Evolutionary conservation across 345 rosid genomes (phyloP).

Genomic region (Lepidium aucheri): DNA sequence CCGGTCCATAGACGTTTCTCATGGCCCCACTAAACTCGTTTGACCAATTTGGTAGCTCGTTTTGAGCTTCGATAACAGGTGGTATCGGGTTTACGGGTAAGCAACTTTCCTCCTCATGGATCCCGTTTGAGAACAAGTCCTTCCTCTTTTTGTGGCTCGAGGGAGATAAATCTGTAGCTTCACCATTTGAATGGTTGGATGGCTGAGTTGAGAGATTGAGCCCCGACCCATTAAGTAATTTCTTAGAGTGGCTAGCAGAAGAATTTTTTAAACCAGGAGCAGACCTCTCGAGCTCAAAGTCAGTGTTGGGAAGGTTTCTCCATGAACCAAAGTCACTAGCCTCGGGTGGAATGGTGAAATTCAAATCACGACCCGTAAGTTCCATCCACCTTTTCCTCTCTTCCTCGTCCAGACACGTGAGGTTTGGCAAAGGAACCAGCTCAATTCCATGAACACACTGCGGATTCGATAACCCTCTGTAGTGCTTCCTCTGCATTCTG

Average conservation of each 20-base stretch:
- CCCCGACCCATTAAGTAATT: conserved; percentile 76
- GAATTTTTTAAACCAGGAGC: conserved; percentile 43
- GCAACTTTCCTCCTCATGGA: conserved; percentile 48
- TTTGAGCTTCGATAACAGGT: conserved; percentile 48
- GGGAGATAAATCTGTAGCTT: conserved; percentile 61
- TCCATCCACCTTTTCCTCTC: conserved; percentile 88
- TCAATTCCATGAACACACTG: conserved; percentile 95
- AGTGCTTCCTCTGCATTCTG: conserved; percentile 96
- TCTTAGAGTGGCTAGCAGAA: conserved; percentile 52
- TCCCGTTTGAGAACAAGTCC: conserved; percentile 58
- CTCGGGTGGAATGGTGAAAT: conserved; percentile 64
- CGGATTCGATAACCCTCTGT: conserved; percentile 92
- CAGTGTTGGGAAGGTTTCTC: conserved; percentile 90
- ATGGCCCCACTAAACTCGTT: conserved; percentile 76
- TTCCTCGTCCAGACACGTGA: conserved; percentile 69
- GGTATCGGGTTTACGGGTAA: conserved; percentile 38
- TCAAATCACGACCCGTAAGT: conserved; percentile 84
- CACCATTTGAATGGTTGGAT: conserved; percentile 52
- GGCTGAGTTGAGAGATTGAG: conserved; percentile 76
- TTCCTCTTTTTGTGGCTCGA: conserved; percentile 68
- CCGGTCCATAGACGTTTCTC: conserved; percentile 78
- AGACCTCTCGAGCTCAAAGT: conserved; percentile 84
- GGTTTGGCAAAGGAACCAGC: conserved; percentile 66
- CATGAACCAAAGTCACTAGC: conserved; percentile 91
- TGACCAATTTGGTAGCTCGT: conserved; percentile 55